Conservation (phyloP, 2,329 filamentous ascomycete species). For the Dichotomopilus funicola region DNA sequence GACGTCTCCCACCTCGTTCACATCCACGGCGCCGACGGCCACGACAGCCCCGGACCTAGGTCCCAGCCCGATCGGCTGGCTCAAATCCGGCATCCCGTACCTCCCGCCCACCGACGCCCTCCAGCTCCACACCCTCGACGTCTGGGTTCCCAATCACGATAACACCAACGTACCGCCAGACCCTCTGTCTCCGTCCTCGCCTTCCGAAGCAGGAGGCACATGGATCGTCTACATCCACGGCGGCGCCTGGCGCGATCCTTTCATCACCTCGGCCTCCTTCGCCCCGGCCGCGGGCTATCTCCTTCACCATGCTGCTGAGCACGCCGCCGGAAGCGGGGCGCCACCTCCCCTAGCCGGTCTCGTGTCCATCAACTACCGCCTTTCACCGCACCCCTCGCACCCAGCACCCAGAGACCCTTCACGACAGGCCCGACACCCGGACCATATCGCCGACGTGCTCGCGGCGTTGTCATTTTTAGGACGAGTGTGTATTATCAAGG, state of each 20-base stretch:
- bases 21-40: too few species aligned
- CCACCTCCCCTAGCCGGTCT: constrained; percentile 45
- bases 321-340: constrained; percentile 23
- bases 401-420: constrained; percentile 34
- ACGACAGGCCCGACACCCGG: constrained; percentile 49
- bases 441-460: constrained; percentile 53
- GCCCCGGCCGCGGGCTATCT: constrained; percentile 39
- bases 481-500: constrained; percentile 25
- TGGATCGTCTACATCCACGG: constrained; percentile 49
- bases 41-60: too few species aligned
- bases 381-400: constrained; percentile 46
- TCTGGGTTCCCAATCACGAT: constrained; percentile 18
- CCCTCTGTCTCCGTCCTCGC: constrained; percentile 3
- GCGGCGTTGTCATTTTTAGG: constrained; percentile 45
- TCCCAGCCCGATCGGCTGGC: constrained; percentile 13
- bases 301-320: constrained; percentile 25
- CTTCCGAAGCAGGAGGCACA: not conserved
- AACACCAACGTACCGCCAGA: not conserved
- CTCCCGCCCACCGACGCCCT: not conserved
- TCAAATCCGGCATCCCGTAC: constrained; percentile 18
- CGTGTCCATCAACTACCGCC: constrained; percentile 58
- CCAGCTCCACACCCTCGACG: constrained; percentile 21
- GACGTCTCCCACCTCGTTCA: too few species aligned
- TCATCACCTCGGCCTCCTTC: constrained; percentile 41
- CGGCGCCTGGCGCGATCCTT: constrained; percentile 57